These are phyloP conservation scores for Neolentinus lepideus DNA, from an alignment of 1,284 basidiomycete species.

Conservation along the genomic window DNA sequence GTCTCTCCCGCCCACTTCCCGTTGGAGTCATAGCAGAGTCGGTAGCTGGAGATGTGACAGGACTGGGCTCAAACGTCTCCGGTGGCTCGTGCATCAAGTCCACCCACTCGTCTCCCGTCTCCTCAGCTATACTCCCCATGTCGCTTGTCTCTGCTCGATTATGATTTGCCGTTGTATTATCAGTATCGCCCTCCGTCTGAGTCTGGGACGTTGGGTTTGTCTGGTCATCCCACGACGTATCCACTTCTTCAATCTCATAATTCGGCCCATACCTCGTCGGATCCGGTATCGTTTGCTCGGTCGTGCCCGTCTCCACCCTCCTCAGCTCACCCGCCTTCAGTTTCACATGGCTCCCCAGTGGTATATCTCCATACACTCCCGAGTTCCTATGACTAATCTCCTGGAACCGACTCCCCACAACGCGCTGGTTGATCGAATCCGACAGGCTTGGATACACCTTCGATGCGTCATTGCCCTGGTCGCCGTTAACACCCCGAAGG, in stretches of 20 bases:
- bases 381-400: constrained; percentile 60
- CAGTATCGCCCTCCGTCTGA: constrained; percentile 2
- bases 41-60: constrained; percentile 11
- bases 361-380: constrained; percentile 42
- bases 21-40: constrained; percentile 14
- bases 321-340: constrained; percentile 43
- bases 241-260: constrained; percentile 30
- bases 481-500: constrained; percentile 45
- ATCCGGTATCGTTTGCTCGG: constrained; percentile 36
- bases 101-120: constrained; percentile 39
- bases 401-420: constrained; percentile 63
- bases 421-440: constrained; percentile 52
- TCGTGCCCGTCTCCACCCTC: constrained; percentile 13
- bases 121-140: neutral
- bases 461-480: constrained; percentile 15
- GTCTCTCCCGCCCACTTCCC: neutral
- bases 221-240: neutral
- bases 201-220: neutral
- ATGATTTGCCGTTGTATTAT: neutral
- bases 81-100: constrained; percentile 34
- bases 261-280: constrained; percentile 48
- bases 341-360: constrained; percentile 54
- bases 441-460: constrained; percentile 39
- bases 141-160: neutral
- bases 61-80: constrained; percentile 27